Conservation (phyloP, 2,329 filamentous ascomycete genomes). For the Beauveria varroae region DNA sequence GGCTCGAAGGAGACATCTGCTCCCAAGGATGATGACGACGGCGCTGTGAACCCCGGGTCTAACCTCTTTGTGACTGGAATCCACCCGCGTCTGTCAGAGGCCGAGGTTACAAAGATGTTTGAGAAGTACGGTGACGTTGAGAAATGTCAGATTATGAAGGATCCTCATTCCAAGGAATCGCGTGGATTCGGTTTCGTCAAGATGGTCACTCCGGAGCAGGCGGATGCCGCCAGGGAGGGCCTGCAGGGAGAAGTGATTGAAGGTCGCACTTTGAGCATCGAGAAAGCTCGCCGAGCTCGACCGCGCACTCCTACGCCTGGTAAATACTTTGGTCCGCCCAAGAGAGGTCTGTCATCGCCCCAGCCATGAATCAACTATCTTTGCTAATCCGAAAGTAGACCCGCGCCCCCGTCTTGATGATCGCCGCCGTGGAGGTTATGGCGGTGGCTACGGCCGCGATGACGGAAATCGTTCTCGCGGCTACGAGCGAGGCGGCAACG, state of each 20-base stretch:
- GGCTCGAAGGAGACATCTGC: slow-evolving; percentile 47
- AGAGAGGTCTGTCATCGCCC: slow-evolving; percentile 65
- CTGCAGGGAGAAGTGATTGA: slow-evolving; percentile 93
- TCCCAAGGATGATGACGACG: slow-evolving; percentile 59
- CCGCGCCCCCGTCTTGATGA: slow-evolving; percentile 47
- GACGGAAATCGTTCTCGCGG: slow-evolving; percentile 36
- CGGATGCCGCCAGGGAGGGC: slow-evolving; percentile 93
- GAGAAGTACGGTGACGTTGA: slow-evolving; percentile 98
- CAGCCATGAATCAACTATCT: not conserved
- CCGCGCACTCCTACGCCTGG: slow-evolving; percentile 94
- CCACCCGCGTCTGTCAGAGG: slow-evolving; percentile 82
- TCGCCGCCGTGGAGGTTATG: slow-evolving; percentile 55
- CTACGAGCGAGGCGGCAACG: slow-evolving; percentile 28
- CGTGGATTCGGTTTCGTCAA: slow-evolving; percentile 99
- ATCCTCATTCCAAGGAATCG: slow-evolving; percentile 96
- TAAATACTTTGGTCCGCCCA: slow-evolving; percentile 98
- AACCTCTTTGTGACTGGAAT: slow-evolving; percentile 99
- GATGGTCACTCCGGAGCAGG: slow-evolving; percentile 92
- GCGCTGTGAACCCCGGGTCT: slow-evolving; percentile 83
- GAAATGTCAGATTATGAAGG: slow-evolving; percentile 99
- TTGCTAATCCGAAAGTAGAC: slow-evolving; percentile 21
- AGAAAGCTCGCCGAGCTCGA: slow-evolving; percentile 93
- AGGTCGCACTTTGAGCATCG: slow-evolving; percentile 92
- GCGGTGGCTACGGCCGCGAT: slow-evolving; percentile 50
- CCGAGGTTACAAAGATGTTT: slow-evolving; percentile 88